phyloP scores from a whole-genome alignment of 495 filamentous ascomycete species.

The Clavariopsis aquatica region DNA sequence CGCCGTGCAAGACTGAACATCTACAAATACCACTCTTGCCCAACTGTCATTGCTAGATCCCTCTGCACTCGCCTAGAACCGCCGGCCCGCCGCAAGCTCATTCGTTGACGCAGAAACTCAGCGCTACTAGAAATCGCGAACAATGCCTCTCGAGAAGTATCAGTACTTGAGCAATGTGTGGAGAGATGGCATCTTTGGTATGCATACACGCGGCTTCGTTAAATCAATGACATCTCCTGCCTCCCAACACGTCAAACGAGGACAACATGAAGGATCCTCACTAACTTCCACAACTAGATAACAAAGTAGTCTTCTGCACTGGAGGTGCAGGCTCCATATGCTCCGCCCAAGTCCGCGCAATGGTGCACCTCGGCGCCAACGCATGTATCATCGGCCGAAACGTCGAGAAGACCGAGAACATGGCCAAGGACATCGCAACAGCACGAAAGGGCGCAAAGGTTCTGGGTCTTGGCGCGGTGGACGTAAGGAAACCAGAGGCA shows the following conservation, averaged over 20 bases:
- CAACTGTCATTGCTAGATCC: not conserved
- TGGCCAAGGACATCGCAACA: conserved; percentile 77
- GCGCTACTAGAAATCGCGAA: conserved; percentile 19
- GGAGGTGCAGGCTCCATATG: conserved; percentile 93
- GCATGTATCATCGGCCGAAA: conserved; percentile 92
- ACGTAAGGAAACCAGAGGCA: conserved; percentile 73
- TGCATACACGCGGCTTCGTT: too few relatives aligned
- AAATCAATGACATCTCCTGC: not conserved
- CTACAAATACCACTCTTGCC: not conserved
- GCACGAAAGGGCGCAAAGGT: conserved; percentile 77
- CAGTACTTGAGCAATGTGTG: conserved; percentile 79
- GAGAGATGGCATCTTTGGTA: conserved; percentile 84
- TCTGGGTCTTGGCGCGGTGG: conserved; percentile 78
- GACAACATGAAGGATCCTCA: not conserved
- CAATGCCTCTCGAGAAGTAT: conserved; percentile 67
- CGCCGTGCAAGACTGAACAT: not conserved
- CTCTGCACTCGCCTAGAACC: not conserved
- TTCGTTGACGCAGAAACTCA: not conserved
- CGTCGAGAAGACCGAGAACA: conserved; percentile 80
- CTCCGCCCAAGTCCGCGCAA: conserved; percentile 84
- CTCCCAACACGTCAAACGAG: not conserved
- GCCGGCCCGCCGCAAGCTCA: not conserved
- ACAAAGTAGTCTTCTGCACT: conserved; percentile 93
- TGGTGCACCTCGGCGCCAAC: conserved; percentile 88
- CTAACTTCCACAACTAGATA: conserved; percentile 47